These are phyloP conservation scores for Lepraria neglecta DNA, from an alignment of 495 filamentous ascomycete genomes.

Conservation along the genomic window DNA sequence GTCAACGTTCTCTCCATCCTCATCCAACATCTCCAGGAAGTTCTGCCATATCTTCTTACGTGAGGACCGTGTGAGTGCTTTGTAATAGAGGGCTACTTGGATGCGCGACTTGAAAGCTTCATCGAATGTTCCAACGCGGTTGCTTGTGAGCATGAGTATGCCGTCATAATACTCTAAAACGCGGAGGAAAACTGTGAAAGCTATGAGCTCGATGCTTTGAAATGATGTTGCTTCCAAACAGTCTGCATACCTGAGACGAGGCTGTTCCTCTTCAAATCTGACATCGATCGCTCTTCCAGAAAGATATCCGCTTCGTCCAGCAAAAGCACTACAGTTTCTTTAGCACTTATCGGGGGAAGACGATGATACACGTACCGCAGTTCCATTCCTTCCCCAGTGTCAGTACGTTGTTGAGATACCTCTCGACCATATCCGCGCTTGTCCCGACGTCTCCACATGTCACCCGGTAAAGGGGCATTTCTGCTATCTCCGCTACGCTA, in stretches of 20 bases:
- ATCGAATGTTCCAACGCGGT: constrained; percentile 43
- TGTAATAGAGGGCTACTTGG: constrained; percentile 19
- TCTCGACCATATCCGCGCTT: constrained; percentile 19
- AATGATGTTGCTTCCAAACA: neutral
- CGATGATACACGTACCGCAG: neutral
- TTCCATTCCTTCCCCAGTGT: constrained; percentile 20
- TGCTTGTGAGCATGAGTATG: constrained; percentile 54
- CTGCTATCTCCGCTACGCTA: constrained; percentile 22
- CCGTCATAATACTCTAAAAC: constrained; percentile 52
- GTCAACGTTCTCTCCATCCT: constrained; percentile 27
- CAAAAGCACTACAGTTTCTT: constrained; percentile 34
- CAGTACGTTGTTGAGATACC: constrained; percentile 18
- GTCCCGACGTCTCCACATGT: constrained; percentile 23
- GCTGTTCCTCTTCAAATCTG: constrained; percentile 29
- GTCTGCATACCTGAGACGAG: constrained; percentile 22
- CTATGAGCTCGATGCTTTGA: constrained; percentile 20
- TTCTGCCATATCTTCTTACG: constrained; percentile 18
- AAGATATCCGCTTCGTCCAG: constrained; percentile 39
- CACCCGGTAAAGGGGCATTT: constrained; percentile 24
- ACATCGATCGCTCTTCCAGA: constrained; percentile 43
- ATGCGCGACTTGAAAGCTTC: constrained; percentile 40
- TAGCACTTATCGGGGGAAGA: neutral
- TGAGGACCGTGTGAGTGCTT: neutral
- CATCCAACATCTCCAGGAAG: constrained; percentile 22
- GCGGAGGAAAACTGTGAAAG: constrained; percentile 45